Evolutionary conservation across 106 monocot species (phyloP).

Genomic region (Allium cepa): DNA sequence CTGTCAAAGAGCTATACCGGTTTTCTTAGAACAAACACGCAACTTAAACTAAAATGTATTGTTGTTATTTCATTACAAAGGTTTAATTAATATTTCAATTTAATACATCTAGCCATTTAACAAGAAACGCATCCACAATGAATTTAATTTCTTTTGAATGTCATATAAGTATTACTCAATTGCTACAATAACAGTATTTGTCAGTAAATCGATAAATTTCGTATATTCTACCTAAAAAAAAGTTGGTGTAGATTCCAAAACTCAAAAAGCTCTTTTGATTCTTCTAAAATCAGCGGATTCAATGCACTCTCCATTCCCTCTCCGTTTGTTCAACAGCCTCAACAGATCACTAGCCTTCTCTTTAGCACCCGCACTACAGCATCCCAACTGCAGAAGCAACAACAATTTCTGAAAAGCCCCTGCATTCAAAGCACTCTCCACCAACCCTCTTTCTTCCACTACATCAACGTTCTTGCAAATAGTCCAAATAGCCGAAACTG

Average conservation of each 20-base stretch:
- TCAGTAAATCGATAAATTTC: no score
- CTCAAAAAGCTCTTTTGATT: constrained; percentile 35
- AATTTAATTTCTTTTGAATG: no score
- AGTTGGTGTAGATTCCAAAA: not conserved
- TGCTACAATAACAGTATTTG: no score
- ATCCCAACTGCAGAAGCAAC: constrained; percentile 43
- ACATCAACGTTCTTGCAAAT: constrained; percentile 25
- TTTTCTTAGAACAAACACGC: no score
- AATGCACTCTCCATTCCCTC: constrained; percentile 33
- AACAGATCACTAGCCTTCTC: constrained; percentile 46
- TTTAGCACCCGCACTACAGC: constrained; percentile 31
- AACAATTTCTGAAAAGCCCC: constrained; percentile 63
- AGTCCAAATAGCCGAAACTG: constrained; percentile 68
- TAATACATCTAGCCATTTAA: no score
- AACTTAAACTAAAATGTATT: no score
- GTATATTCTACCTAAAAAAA: no score
- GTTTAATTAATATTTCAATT: no score
- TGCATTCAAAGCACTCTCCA: constrained; percentile 19
- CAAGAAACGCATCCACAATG: no score
- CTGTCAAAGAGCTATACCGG: no score
- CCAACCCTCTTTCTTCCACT: not conserved
- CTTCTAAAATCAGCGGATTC: constrained; percentile 35
- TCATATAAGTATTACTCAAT: no score
- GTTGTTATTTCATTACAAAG: no score
- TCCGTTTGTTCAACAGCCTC: constrained; percentile 31